phyloP scores from a whole-genome alignment of 129 eudicot species.

The Escallonia herrerae region DNA sequence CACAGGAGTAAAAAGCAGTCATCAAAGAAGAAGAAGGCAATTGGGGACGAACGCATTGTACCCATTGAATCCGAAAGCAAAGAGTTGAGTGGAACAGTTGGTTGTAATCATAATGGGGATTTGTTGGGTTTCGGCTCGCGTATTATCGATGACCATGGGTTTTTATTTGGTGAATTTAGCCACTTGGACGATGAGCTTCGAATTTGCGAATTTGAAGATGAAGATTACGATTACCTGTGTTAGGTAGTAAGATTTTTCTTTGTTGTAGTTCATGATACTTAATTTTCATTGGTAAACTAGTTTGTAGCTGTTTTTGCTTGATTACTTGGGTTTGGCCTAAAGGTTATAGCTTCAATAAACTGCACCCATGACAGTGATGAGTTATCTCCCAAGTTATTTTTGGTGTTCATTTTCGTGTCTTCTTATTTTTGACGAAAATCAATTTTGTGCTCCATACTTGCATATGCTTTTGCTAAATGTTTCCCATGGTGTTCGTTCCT shows the following conservation, averaged over 20 bases:
- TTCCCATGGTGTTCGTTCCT: too few species aligned
- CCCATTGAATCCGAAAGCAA: neutral
- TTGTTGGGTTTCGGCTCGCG: slow-evolving; percentile 8
- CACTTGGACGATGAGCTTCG: slow-evolving; percentile 38
- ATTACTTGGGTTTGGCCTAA: neutral
- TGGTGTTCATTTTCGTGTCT: too few species aligned
- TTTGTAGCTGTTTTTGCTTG: neutral
- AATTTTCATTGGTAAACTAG: too few species aligned
- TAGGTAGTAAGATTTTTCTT: neutral
- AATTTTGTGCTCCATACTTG: too few species aligned
- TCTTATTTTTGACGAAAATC: too few species aligned
- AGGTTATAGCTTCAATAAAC: neutral
- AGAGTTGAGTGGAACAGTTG: neutral
- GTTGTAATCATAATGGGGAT: neutral
- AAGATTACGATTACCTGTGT: neutral
- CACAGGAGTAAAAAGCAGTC: too few species aligned
- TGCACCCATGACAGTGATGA: too few species aligned
- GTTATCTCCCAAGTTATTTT: too few species aligned
- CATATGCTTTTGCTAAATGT: too few species aligned
- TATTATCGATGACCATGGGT: slow-evolving; percentile 37
- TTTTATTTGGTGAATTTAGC: slow-evolving; percentile 40
- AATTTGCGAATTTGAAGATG: slow-evolving; percentile 16
- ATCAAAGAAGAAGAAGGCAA: too few species aligned
- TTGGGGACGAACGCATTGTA: too few species aligned
- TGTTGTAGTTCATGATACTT: neutral